Base-by-base conservation (phyloP, 2,329 filamentous ascomycete genomes). In the Aspergillus sp. region DNA sequence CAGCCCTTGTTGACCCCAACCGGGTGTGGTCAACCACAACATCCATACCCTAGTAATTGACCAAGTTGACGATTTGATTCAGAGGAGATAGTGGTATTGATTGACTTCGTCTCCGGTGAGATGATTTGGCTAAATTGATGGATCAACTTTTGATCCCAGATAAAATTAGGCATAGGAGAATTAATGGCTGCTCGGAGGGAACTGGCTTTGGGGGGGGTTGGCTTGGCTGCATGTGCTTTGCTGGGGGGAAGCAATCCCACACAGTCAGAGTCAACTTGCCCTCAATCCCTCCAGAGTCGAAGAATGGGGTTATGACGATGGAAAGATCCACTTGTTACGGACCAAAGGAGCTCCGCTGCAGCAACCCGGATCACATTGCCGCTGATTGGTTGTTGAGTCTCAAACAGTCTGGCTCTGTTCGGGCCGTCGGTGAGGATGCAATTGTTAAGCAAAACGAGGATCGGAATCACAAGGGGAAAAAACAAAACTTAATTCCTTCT, bases 1-100 rank as follows among this genome's bases (percentile, higher is more conserved):
- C 23, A 12, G 7, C 13, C n/a, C 10, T 23, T 30, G 52, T 55
- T 55, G 52, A 55, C 52, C 52, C 52, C 52, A 55, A 55, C 52
- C 51, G 25, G 45, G 25, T n/a, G 39, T 9, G 15, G 17, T 43
- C n/a, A 43, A 19, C 39, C 39, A 17, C 39, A 15, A 36, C 10
- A 36, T 36, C 30, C 25, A 28, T 28, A 28, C 25, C 25, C 25
- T 30, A 30, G 28, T 12, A 30, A 12, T 12, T 4, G 8, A 30
- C 28, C 28, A 30, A 30, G 1, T 12, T 30, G 28, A 12, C 12
- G 28, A 12, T 30, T 30, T 30, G 3, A 30, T 12, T 30, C 28
- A 30, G 4, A 30, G 10, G 28, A 30, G 28, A 36, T 36, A 10
- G 32, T 36, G 10, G 12, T 15, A 12, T 36, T 36, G 32, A 36